Conservation (phyloP, 495 filamentous ascomycete genomes). For the Cryomyces minteri region DNA sequence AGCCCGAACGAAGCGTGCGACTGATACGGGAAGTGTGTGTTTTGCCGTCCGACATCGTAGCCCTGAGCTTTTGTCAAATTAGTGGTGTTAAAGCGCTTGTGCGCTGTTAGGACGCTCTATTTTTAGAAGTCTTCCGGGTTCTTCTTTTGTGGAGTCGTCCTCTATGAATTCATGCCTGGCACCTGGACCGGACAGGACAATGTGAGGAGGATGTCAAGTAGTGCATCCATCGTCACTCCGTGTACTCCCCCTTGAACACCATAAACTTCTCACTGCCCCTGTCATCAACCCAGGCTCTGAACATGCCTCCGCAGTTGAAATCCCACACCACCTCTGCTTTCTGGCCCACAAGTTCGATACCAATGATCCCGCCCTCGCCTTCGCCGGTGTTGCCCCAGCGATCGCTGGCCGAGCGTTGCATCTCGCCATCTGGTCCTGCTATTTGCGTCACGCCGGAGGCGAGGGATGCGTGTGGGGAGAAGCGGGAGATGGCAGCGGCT, state of each 20-base stretch:
- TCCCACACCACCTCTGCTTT: slow-evolving; percentile 43
- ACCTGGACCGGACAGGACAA: no score
- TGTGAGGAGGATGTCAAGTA: no score
- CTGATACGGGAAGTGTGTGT: no score
- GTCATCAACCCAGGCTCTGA: slow-evolving; percentile 57
- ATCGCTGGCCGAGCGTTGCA: slow-evolving; percentile 56
- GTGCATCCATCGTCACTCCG: no score
- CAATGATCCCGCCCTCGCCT: slow-evolving; percentile 76
- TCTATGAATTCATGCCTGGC: no score
- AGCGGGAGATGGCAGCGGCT: slow-evolving; percentile 54
- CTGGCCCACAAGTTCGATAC: slow-evolving; percentile 45
- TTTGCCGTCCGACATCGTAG: no score
- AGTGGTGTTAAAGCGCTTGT: no score
- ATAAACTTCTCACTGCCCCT: slow-evolving; percentile 41
- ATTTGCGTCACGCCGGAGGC: slow-evolving; percentile 38
- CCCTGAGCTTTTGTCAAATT: no score
- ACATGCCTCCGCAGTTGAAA: slow-evolving; percentile 86
- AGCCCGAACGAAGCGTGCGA: no score
- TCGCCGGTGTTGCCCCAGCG: slow-evolving; percentile 64
- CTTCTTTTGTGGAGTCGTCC: no score
- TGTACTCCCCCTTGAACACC: slow-evolving; percentile 31
- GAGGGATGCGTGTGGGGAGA: slow-evolving; percentile 23
- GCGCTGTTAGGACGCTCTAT: no score
- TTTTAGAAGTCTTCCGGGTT: no score
- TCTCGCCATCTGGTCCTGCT: slow-evolving; percentile 51